Base-by-base conservation (phyloP, 192 early-diverging fungal genomes). In the Jimgerdemannia lactiflua region DNA sequence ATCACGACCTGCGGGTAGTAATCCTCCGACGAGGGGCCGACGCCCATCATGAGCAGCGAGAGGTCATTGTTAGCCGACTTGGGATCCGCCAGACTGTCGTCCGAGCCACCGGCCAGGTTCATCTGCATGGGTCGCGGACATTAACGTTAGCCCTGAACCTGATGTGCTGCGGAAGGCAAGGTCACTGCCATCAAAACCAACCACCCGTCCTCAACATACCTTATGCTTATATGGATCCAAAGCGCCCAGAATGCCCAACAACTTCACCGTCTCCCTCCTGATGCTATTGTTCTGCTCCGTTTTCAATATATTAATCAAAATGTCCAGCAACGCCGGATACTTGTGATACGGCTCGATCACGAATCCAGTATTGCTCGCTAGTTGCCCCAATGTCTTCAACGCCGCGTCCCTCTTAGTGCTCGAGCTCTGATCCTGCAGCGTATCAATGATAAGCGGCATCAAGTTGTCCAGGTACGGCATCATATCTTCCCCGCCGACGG, bases 1-100 rank as follows among this genome's bases (percentile, higher is more conserved):
- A 98, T 94, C 11, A 95, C 93, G 6, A 99, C 94, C n/a, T 92
- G 89, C 4, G 95, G 93, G 78, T 97, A 97, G 75, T 98, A 96
- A 20, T 94, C 94, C 29, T 97, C 95, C 0, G 92, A 91, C 20
- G 94, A 93, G 6, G 95, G 95, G 11, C 92, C 89, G 71, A 93
- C 73, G 67, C 90, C 89, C 70, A 80, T 84, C 86, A 87, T 91
- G 43, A 86, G 71, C 29, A 89, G 39, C 20, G 86, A 85, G 17
- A 85, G 87, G 59, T 85, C 92, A 69, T 87, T 82, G 44, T 86
- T 86, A 39, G 84, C 79, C 3, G 82, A 70, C 19, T 89, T 87
- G 3, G 81, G 74, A 66, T 90, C 89, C 3, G 77, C 74, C 69
- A 87, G 73, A 20, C 82, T 80, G 65, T 88, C 89, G 39, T 86